Evolutionary conservation across 1,139 yeast species (phyloP).

Genomic region (Yamadazyma songkhlaensis): DNA sequence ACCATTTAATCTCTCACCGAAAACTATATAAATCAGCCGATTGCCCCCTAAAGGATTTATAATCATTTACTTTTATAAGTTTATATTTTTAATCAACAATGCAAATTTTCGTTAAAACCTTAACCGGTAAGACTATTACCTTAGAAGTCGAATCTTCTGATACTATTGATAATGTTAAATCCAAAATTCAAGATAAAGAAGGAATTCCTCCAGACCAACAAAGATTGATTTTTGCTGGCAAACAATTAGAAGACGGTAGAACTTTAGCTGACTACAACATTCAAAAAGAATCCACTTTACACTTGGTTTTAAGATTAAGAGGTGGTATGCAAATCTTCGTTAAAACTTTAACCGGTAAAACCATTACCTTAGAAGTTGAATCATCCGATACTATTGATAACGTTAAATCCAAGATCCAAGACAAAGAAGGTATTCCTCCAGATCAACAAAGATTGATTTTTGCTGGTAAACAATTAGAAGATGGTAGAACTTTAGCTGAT

Average conservation of each 20-base stretch:
- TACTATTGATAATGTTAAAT: constrained; percentile 79
- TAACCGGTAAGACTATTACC: constrained; percentile 86
- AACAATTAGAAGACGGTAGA: constrained; percentile 97
- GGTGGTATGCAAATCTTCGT: constrained; percentile 83
- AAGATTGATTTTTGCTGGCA: constrained; percentile 97
- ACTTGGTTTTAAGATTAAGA: constrained; percentile 96
- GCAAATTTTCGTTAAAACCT: constrained; percentile 98
- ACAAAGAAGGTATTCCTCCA: constrained; percentile 53
- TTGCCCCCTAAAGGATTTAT: constrained; percentile 2
- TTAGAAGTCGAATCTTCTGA: constrained; percentile 31
- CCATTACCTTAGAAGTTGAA: constrained; percentile 68
- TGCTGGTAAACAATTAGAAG: constrained; percentile 63
- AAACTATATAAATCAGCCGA: constrained; percentile 4
- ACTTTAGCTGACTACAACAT: constrained; percentile 46
- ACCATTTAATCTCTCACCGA: not conserved
- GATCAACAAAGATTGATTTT: constrained; percentile 56
- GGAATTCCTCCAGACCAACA: constrained; percentile 98
- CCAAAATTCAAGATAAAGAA: constrained; percentile 97
- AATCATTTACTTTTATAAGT: not conserved
- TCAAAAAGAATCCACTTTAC: constrained; percentile 69
- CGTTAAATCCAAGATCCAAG: constrained; percentile 53
- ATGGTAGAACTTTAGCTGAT: constrained; percentile 64
- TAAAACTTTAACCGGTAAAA: constrained; percentile 66
- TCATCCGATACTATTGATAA: constrained; percentile 73
- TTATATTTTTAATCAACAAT: constrained; percentile 28